Evolutionary conservation across 805 yeast species (phyloP), one percentile per base, ranked within the genome.

Genomic region (Hanseniaspora mollemarum): DNA sequence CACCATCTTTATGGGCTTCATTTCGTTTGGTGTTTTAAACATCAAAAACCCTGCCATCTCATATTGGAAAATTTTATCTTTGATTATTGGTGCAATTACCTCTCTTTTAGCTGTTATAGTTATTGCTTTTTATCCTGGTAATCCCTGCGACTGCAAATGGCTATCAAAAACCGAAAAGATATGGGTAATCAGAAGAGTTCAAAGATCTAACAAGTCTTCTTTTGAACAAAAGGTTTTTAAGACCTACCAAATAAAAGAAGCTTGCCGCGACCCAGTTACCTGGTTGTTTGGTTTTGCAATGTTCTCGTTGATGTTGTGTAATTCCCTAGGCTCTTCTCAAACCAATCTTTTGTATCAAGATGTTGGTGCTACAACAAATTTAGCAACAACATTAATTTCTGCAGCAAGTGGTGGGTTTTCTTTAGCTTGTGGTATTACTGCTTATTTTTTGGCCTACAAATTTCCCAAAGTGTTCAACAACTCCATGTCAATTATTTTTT

Each of bases 81-180:
- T 79, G 31, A 72, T 78, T 45, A 69, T 75, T 49, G 86, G 83
- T 44, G 73, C 77, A 13, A 59, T 75, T 37, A 75, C 83, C 0
- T 64, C 77, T 21, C 24, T 72, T 19, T 53, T 70, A 33, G 60
- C 71, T 1, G 39, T 67, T 1, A 42, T 66, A 4, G 60, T 71
- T 3, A 58, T 62, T 46, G 67, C 68, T 53, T 46, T 68, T 19
- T 78, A 76, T 57, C 85, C 84, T 37, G 69, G 72, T 53, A 75
- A 77, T 59, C 83, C 83, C 15, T 60, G 78, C 0, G 69, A 66
- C 54, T 77, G 78, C 5, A 67, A 62, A 52, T 74, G 74, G 55
- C 65, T 79, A 43, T 54, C 71, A 4, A 59, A 58, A 2, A 68
- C 74, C 40, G 83, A 79, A 59, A 76, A 70, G 57, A 70, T 76